Percentiles rank a stretch among this genome's conserved stretches.
These are phyloP conservation scores for Oemleria cerasiformis DNA, from an alignment of 306 rosid species.

Conservation along the genomic window DNA sequence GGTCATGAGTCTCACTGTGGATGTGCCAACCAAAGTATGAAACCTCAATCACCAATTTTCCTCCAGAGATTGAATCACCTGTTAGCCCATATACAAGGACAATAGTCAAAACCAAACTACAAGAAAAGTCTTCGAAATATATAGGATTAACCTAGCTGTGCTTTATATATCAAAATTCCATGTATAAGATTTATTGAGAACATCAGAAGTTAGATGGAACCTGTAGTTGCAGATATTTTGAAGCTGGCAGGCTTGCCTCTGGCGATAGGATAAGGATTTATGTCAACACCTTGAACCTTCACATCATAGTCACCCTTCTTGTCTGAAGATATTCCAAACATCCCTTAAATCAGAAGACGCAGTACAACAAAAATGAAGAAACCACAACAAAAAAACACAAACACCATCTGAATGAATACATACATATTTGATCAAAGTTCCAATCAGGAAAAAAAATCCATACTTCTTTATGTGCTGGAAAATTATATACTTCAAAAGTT, in stretches of 20 bases:
- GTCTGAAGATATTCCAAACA: constrained; percentile 39
- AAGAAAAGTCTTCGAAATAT: not conserved
- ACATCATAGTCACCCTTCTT: constrained; percentile 58
- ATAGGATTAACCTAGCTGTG: not conserved
- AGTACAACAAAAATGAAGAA: not conserved
- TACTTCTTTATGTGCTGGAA: not conserved
- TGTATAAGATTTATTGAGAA: not conserved
- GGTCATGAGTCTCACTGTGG: constrained; percentile 76
- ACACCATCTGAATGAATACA: not conserved
- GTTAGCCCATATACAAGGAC: not conserved
- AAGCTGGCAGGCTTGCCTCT: constrained; percentile 80
- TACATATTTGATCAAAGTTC: not conserved
- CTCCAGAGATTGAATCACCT: constrained; percentile 65
- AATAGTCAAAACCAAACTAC: constrained; percentile 4
- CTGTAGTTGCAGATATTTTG: constrained; percentile 71
- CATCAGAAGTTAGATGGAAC: constrained; percentile 16
- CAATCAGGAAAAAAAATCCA: not conserved
- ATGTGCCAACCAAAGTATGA: constrained; percentile 78
- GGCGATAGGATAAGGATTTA: constrained; percentile 64
- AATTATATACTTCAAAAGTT: not conserved
- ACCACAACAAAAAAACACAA: not conserved
- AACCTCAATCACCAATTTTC: constrained; percentile 71
- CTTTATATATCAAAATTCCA: not conserved
- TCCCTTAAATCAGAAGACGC: not conserved
- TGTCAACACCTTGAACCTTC: constrained; percentile 64